Evolutionary conservation across 2,329 filamentous ascomycete species (phyloP).

Genomic region (Cercospora zeina): DNA sequence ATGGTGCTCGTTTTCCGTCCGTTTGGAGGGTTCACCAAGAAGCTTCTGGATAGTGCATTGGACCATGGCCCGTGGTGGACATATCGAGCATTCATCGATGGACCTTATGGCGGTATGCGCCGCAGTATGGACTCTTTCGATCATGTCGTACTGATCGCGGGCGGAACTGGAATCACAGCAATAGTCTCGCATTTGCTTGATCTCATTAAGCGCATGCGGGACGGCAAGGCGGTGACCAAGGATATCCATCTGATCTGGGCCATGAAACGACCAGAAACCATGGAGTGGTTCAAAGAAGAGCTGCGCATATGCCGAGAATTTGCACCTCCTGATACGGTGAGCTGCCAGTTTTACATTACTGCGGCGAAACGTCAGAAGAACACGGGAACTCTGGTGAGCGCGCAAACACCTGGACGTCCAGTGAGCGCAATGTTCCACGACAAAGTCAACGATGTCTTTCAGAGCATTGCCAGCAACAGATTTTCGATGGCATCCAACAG

Average conservation of each 20-base stretch:
- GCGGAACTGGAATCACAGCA: constrained; percentile 91
- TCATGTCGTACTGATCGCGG: constrained; percentile 87
- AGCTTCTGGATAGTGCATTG: constrained; percentile 77
- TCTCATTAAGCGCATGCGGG: constrained; percentile 93
- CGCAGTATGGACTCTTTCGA: constrained; percentile 88
- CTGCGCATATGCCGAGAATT: constrained; percentile 86
- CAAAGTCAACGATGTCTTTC: constrained; percentile 82
- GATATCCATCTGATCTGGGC: constrained; percentile 93
- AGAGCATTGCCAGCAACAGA: constrained; percentile 76
- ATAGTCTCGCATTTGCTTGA: constrained; percentile 88
- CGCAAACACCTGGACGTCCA: constrained; percentile 54
- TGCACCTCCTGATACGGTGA: constrained; percentile 82
- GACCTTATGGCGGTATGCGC: constrained; percentile 92
- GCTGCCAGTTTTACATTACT: constrained; percentile 94
- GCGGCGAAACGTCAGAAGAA: constrained; percentile 61
- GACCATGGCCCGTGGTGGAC: constrained; percentile 87
- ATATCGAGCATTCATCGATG: constrained; percentile 88
- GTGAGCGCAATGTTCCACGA: constrained; percentile 78
- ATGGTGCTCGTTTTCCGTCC: constrained; percentile 90
- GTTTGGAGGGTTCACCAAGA: constrained; percentile 84
- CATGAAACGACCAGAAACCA: constrained; percentile 82
- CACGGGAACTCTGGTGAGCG: constrained; percentile 55
- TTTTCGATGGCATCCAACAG: constrained; percentile 52
- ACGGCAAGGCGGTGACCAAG: constrained; percentile 89
- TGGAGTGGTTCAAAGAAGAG: constrained; percentile 98